phyloP scores from a whole-genome alignment of 352 stramenopile genomes.

The Phytophthora niederhauseri region DNA sequence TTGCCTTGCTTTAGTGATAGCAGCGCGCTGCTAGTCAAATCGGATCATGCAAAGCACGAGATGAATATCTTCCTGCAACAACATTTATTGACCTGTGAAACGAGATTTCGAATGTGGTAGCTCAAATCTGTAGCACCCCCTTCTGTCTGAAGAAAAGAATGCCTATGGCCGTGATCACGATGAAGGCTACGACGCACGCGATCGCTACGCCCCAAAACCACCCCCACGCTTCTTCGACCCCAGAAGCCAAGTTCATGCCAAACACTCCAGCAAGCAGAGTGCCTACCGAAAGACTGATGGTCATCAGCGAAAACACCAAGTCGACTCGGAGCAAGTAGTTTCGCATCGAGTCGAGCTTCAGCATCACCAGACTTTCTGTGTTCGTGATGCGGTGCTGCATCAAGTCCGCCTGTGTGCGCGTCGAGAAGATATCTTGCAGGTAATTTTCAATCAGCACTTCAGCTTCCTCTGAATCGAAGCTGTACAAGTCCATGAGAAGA shows the following conservation, averaged over 20 bases:
- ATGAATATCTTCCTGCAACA: conserved; percentile 13
- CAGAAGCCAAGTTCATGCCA: conserved; percentile 74
- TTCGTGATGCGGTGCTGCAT: conserved; percentile 80
- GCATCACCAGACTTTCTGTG: conserved; percentile 79
- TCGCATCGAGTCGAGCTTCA: conserved; percentile 80
- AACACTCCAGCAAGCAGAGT: conserved; percentile 74
- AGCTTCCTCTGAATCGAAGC: conserved; percentile 75
- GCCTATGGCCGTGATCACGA: conserved; percentile 47
- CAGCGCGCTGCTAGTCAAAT: not conserved
- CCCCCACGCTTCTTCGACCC: conserved; percentile 42
- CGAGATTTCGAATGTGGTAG: not conserved
- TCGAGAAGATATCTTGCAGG: conserved; percentile 83
- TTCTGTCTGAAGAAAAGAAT: conserved; percentile 72
- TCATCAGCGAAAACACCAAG: conserved; percentile 74
- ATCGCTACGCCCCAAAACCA: conserved; percentile 71
- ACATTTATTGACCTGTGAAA: conserved; percentile 16
- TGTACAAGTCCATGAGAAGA: conserved; percentile 58
- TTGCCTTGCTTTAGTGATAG: not conserved
- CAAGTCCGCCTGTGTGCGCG: conserved; percentile 65
- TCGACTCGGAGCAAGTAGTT: conserved; percentile 80
- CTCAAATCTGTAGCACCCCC: conserved; percentile 55
- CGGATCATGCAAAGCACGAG: not conserved
- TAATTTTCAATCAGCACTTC: conserved; percentile 84
- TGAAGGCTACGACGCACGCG: conserved; percentile 47
- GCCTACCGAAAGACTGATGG: conserved; percentile 63